Evolutionary conservation across 139 green algal genomes (phyloP).

Genomic region (Desmodesmus armatus): DNA sequence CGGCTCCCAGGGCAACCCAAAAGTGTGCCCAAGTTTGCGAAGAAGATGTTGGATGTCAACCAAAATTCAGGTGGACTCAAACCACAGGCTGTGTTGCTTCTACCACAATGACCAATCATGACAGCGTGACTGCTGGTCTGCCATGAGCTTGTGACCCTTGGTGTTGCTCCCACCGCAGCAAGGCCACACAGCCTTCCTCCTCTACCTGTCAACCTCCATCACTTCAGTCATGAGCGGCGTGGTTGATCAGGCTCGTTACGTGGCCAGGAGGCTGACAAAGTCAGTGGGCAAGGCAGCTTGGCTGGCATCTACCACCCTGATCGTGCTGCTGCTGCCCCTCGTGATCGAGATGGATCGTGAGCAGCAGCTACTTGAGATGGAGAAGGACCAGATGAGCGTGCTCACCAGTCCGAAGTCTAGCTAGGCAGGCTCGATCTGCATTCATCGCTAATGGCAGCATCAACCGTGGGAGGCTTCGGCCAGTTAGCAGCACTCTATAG

Average conservation of each 20-base stretch:
- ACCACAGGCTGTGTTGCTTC: no score
- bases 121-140: background rate
- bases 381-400: conserved; percentile 83
- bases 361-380: conserved; percentile 87
- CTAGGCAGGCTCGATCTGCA: background rate
- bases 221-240: background rate
- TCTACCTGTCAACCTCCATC: background rate
- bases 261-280: conserved; percentile 60
- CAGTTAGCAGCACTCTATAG: conserved; percentile 63
- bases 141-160: no score
- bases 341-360: conserved; percentile 99
- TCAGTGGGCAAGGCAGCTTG: conserved; percentile 92
- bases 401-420: conserved; percentile 58
- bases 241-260: conserved; percentile 41
- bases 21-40: no score
- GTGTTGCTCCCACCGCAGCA: no score
- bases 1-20: no score
- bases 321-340: conserved; percentile 92
- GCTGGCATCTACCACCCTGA: conserved; percentile 88
- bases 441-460: conserved; percentile 5
- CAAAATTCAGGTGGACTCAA: no score
- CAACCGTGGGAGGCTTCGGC: conserved; percentile 24
- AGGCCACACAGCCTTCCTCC: background rate
- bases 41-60: no score
- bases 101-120: no score